Evolutionary conservation across 306 rosid species (phyloP).

Genomic region (Citrullus colocynthis): DNA sequence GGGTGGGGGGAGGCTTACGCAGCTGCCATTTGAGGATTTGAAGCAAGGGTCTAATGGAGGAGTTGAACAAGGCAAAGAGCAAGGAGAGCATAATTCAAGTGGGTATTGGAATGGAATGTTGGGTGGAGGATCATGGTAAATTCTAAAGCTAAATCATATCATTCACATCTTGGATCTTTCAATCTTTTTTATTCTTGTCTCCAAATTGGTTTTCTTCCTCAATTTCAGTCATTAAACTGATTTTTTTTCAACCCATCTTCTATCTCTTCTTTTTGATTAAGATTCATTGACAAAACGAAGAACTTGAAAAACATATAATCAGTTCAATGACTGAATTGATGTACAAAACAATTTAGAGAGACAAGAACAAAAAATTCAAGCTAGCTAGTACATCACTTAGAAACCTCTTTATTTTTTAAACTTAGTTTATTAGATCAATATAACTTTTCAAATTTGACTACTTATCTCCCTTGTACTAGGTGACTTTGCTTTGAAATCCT

Average conservation of each 20-base stretch:
- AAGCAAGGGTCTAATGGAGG: conserved; percentile 30
- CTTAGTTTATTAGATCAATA: neutral
- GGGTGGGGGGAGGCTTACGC: conserved; percentile 32
- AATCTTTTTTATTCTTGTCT: neutral
- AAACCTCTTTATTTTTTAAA: neutral
- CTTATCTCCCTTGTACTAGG: conserved; percentile 17
- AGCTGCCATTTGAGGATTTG: conserved; percentile 52
- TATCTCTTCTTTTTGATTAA: neutral
- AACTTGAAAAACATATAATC: neutral
- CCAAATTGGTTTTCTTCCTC: neutral
- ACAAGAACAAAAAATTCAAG: neutral
- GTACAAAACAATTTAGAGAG: neutral
- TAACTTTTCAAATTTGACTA: neutral
- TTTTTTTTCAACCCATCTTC: neutral
- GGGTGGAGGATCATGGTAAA: conserved; percentile 79
- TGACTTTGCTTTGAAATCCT: conserved; percentile 18
- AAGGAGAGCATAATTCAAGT: conserved; percentile 27
- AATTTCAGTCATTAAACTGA: conserved; percentile 10
- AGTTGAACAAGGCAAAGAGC: conserved; percentile 24
- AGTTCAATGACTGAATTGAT: neutral
- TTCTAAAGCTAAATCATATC: neutral
- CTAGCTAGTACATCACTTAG: neutral
- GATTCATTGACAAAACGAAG: neutral
- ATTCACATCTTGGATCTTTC: neutral
- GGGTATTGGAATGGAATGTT: conserved; percentile 80